Conservation (phyloP, 2,329 filamentous ascomycete genomes). For the Spiromastix sp. region DNA sequence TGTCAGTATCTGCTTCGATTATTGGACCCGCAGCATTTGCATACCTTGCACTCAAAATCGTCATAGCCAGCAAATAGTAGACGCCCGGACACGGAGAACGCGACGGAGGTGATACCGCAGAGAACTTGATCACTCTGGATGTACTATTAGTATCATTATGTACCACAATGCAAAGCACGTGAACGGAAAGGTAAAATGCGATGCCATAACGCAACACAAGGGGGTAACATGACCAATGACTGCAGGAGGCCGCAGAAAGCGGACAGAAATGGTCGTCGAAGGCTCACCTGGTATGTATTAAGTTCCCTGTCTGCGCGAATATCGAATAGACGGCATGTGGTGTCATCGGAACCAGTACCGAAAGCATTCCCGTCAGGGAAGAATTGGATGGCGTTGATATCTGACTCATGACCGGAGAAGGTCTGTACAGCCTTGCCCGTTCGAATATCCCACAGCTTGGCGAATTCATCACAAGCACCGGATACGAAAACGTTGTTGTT, state of each 20-base stretch:
- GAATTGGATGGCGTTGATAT: conserved; percentile 99
- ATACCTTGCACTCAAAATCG: conserved; percentile 98
- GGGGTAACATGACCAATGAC: background rate
- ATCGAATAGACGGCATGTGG: conserved; percentile 93
- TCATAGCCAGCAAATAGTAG: conserved; percentile 96
- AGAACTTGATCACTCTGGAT: conserved; percentile 89
- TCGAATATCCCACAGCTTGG: conserved; percentile 97
- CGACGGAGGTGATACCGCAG: conserved; percentile 95
- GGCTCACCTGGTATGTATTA: conserved; percentile 56
- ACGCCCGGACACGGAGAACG: conserved; percentile 91
- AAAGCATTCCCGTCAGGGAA: conserved; percentile 99
- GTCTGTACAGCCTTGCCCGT: conserved; percentile 98
- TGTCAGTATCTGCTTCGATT: no score
- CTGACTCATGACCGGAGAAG: conserved; percentile 94
- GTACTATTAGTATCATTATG: no score
- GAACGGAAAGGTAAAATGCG: background rate
- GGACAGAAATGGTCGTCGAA: no score
- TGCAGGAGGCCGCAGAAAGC: no score
- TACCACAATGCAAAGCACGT: background rate
- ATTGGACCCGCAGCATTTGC: no score
- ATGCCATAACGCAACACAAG: background rate
- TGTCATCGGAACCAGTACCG: conserved; percentile 94
- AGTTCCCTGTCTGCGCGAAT: conserved; percentile 85
- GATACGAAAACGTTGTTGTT: conserved; percentile 99
- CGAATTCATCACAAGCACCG: conserved; percentile 97